Conservation (phyloP, 495 filamentous ascomycete genomes). For the Xylaria palmicola region DNA sequence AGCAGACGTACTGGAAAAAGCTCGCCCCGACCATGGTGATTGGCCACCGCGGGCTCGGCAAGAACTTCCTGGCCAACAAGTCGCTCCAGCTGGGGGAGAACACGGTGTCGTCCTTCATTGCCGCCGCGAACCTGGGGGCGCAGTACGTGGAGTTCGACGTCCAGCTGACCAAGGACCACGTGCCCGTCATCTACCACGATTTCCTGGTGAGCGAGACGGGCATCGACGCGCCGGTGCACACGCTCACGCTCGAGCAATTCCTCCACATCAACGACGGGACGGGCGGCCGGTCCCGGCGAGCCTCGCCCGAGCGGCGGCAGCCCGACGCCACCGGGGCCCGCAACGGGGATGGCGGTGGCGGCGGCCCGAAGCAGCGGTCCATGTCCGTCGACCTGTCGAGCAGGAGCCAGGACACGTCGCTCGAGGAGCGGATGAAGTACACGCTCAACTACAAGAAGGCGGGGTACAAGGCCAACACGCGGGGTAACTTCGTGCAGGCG, state of each 20-base stretch:
- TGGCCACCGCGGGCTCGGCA: constrained; percentile 89
- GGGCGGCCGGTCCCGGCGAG: constrained; percentile 16
- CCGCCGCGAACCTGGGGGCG: constrained; percentile 89
- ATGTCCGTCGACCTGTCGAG: constrained; percentile 43
- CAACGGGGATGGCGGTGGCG: constrained; percentile 37
- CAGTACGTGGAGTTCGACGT: constrained; percentile 94
- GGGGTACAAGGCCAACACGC: constrained; percentile 93
- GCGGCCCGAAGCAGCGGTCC: constrained; percentile 43
- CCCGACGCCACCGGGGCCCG: constrained; percentile 29
- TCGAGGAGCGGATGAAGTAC: constrained; percentile 94
- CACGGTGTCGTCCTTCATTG: constrained; percentile 91
- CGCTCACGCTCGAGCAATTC: constrained; percentile 91
- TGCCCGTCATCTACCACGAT: constrained; percentile 98
- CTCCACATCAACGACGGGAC: constrained; percentile 72
- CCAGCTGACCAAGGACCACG: constrained; percentile 96
- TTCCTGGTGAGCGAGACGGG: constrained; percentile 98
- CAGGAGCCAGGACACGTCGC: constrained; percentile 43
- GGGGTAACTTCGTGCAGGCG: constrained; percentile 89
- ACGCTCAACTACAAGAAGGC: constrained; percentile 85
- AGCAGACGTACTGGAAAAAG: constrained; percentile 93
- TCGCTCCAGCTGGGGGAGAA: constrained; percentile 96
- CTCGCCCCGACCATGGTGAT: constrained; percentile 75
- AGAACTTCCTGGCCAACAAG: constrained; percentile 77
- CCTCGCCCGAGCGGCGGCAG: constrained; percentile 25
- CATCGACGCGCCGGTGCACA: constrained; percentile 95